Evolutionary conservation across 768 basidiomycete species (phyloP).

Genomic region (Chiua virens): DNA sequence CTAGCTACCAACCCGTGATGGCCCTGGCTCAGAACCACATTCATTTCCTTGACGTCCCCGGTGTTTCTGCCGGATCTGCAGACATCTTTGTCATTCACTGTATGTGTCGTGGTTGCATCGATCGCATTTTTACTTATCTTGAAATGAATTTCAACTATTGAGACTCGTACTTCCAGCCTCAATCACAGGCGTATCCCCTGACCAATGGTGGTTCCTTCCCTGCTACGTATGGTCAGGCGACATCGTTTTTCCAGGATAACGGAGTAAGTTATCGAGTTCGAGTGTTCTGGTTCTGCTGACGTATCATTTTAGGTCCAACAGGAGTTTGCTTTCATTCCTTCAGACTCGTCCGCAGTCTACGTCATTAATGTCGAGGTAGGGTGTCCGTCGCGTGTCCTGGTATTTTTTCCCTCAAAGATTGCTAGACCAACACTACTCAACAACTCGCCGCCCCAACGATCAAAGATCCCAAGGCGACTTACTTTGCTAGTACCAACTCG

Average conservation of each 20-base stretch:
- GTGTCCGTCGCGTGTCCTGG: neutral
- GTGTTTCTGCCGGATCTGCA: slow-evolving; percentile 62
- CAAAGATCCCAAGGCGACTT: slow-evolving; percentile 60
- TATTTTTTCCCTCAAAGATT: slow-evolving; percentile 4
- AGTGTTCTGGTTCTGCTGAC: neutral
- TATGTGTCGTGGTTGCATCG: slow-evolving; percentile 34
- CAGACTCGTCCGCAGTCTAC: slow-evolving; percentile 71
- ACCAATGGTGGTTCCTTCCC: slow-evolving; percentile 56
- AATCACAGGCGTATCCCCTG: slow-evolving; percentile 55
- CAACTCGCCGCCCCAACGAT: slow-evolving; percentile 56
- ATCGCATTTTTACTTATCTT: neutral
- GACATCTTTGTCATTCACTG: slow-evolving; percentile 89
- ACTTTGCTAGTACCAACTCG: slow-evolving; percentile 59
- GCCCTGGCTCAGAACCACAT: slow-evolving; percentile 86
- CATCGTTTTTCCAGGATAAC: slow-evolving; percentile 62
- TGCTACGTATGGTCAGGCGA: slow-evolving; percentile 61
- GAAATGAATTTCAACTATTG: neutral
- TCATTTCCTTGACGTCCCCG: slow-evolving; percentile 76
- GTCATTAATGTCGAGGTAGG: slow-evolving; percentile 67
- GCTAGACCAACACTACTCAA: slow-evolving; percentile 63
- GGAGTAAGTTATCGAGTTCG: slow-evolving; percentile 40
- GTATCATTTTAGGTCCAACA: slow-evolving; percentile 52
- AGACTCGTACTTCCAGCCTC: slow-evolving; percentile 83
- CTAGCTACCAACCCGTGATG: slow-evolving; percentile 69
- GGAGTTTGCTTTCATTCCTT: slow-evolving; percentile 76